Evolutionary conservation across 2,329 filamentous ascomycete genomes (phyloP).

Genomic region (Diaporthe eres): DNA sequence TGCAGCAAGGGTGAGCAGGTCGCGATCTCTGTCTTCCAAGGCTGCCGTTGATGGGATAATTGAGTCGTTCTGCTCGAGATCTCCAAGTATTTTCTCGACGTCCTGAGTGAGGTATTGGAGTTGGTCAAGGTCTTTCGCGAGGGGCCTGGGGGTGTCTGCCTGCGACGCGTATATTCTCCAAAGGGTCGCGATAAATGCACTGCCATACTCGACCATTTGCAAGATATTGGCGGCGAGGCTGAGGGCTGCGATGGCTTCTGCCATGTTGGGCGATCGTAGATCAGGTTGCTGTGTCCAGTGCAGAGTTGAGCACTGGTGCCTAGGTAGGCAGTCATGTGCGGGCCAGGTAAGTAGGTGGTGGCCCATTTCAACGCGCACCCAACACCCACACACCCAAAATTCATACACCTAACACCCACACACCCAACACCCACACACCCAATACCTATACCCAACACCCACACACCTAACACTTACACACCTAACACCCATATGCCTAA

Average conservation of each 20-base stretch:
- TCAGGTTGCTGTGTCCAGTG: background rate
- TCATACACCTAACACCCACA: no score
- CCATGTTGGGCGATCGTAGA: background rate
- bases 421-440: no score
- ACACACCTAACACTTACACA: no score
- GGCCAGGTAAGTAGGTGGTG: background rate
- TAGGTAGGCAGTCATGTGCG: background rate
- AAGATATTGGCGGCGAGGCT: conserved; percentile 9
- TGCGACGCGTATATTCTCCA: background rate
- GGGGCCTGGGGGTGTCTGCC: background rate
- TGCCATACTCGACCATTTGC: background rate
- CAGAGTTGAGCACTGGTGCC: background rate
- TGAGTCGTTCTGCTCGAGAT: background rate
- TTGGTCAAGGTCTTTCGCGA: background rate
- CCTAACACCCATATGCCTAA: no score
- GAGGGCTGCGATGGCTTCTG: conserved; percentile 2
- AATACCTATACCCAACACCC: no score
- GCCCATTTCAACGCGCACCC: background rate
- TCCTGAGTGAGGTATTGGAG: background rate
- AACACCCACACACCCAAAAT: no score
- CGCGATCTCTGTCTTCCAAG: background rate
- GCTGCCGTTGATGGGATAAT: no score
- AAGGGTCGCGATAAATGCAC: background rate
- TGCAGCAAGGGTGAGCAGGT: no score
- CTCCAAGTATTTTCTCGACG: background rate